Conservation (phyloP, 1,139 yeast genomes). For the Yamadazyma pseudoaaseri region DNA sequence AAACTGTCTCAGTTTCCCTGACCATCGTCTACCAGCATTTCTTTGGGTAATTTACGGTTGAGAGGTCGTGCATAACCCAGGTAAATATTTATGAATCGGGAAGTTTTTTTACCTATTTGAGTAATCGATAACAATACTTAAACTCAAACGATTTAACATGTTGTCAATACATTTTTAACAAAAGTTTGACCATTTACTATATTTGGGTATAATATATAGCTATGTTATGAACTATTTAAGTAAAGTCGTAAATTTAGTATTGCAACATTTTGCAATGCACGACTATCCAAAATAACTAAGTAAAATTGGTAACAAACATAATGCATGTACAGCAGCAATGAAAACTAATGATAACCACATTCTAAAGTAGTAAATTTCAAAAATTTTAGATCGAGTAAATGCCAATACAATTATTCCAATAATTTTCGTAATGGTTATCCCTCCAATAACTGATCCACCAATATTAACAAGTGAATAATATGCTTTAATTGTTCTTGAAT, state of each 20-base stretch:
- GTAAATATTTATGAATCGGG: background rate
- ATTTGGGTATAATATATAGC: too few relatives aligned
- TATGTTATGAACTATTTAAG: too few relatives aligned
- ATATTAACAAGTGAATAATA: slow-evolving; percentile 65
- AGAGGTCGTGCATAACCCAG: background rate
- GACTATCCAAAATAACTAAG: slow-evolving; percentile 64
- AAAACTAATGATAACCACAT: slow-evolving; percentile 90
- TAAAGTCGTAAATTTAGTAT: too few relatives aligned
- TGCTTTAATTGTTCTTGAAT: slow-evolving; percentile 32
- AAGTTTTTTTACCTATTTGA: background rate
- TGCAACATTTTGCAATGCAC: too few relatives aligned
- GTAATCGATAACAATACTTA: background rate
- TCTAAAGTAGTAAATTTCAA: slow-evolving; percentile 87
- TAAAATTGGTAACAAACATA: slow-evolving; percentile 74
- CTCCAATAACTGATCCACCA: slow-evolving; percentile 87
- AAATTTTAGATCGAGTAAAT: slow-evolving; percentile 81
- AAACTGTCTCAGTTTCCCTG: background rate
- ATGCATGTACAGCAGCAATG: slow-evolving; percentile 75
- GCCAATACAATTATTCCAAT: slow-evolving; percentile 87
- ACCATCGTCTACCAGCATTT: background rate
- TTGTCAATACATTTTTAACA: too few relatives aligned
- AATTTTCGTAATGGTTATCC: slow-evolving; percentile 85
- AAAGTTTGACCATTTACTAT: background rate
- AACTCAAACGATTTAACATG: background rate
- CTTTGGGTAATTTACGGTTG: background rate